phyloP scores from a whole-genome alignment of 2,329 filamentous ascomycete genomes.

The Gaeumannomyces sp. region DNA sequence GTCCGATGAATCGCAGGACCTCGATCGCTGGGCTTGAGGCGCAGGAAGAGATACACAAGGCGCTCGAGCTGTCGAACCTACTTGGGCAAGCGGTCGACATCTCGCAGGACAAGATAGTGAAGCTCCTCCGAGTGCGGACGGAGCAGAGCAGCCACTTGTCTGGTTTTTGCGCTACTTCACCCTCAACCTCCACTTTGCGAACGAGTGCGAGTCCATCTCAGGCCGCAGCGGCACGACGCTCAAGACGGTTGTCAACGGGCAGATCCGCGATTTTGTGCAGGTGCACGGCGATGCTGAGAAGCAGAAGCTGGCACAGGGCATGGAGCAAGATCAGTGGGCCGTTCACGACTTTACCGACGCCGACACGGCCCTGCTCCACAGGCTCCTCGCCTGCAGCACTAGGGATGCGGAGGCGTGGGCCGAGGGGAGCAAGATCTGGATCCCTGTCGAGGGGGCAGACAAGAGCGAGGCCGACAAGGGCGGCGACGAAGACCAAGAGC shows the following conservation, averaged over 20 bases:
- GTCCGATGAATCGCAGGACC: constrained; percentile 35
- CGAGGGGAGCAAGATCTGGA: constrained; percentile 53
- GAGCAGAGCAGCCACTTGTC: constrained; percentile 63
- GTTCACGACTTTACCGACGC: constrained; percentile 66
- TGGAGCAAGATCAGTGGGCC: constrained; percentile 77
- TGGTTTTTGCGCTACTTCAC: constrained; percentile 77
- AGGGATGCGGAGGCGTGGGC: constrained; percentile 64
- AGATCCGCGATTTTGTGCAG: constrained; percentile 76
- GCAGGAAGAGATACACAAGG: constrained; percentile 71
- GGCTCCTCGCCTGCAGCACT: constrained; percentile 64
- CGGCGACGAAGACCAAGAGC: background rate
- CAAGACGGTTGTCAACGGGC: constrained; percentile 73
- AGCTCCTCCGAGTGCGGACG: constrained; percentile 68
- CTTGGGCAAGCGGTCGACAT: constrained; percentile 76
- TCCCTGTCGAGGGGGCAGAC: constrained; percentile 31
- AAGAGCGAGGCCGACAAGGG: background rate
- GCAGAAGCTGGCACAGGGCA: constrained; percentile 66
- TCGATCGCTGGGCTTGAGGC: constrained; percentile 39
- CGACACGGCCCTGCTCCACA: constrained; percentile 53
- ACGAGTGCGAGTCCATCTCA: constrained; percentile 80
- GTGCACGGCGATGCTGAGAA: constrained; percentile 65
- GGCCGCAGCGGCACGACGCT: constrained; percentile 69
- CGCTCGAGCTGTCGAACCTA: constrained; percentile 70
- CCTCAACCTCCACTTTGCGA: constrained; percentile 75
- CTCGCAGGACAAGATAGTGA: constrained; percentile 69